Evolutionary conservation across 2,329 filamentous ascomycete genomes (phyloP), one percentile per base, ranked within the genome.

Genomic region (Aspergillus ruber): DNA sequence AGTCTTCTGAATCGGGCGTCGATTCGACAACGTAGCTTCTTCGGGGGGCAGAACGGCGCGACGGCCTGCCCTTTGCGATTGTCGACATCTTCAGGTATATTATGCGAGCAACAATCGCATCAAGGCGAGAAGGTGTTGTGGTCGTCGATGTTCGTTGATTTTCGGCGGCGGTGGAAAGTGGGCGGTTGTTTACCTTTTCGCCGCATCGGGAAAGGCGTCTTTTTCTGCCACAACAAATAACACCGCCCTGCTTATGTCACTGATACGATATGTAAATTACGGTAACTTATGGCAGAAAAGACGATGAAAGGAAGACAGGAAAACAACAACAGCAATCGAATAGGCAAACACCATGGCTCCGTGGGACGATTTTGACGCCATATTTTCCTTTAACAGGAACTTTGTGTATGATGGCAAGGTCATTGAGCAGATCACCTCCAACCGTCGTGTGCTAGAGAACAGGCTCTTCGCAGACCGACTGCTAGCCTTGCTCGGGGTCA

Each of bases 391-490:
- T 36, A 77, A 81, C 46, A 71, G 76, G 5, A 76, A 79, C 4
- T 80, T 81, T 49, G 76, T 79, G 2, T 88, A 87, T 65, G 79
- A 82, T 60, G 75, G 80, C 48, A 76, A 78, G 50, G 66, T 77
- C 27, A 71, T 82, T 47, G 77, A 83, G 42, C 77, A 82, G 42
- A 87, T 90, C 46, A 76, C 85, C 50, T 71, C 75, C 25, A 81
- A 81, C 61, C 83, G 87, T 56, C 85, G 83, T 60, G 77, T 71
- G 43, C 75, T 90, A 17, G 81, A 84, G 51, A 84, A 85, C 56
- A 74, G 78, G 48, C 79, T 91, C 49, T 94, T 93, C 68, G 84
- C 91, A 61, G 88, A 94, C 65, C 82, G 85, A 46, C 81, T 94
- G 36, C 72, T 93, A 51, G 81, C 79, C 47, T 77, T 84, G 0